Evolutionary conservation across 768 basidiomycete species (phyloP).

Genomic region (Sporobolomyces roseus): DNA sequence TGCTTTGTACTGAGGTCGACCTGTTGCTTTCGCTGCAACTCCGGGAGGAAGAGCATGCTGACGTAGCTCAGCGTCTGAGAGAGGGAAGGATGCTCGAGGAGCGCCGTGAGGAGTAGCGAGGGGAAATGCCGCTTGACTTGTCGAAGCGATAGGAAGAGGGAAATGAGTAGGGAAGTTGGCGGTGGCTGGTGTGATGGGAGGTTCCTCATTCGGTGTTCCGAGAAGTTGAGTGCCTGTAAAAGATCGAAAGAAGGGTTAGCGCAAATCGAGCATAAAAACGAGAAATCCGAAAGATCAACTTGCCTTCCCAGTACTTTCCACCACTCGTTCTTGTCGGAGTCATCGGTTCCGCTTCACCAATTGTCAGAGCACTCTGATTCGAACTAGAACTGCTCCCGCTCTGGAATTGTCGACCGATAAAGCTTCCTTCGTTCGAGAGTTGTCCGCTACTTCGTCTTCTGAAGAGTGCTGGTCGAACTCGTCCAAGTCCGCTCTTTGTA

Average conservation of each 20-base stretch:
- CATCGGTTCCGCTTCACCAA: slow-evolving; percentile 44
- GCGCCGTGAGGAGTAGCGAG: slow-evolving; percentile 30
- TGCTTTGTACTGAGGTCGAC: slow-evolving; percentile 35
- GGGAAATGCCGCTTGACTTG: slow-evolving; percentile 15
- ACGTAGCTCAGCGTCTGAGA: slow-evolving; percentile 24
- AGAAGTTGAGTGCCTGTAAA: slow-evolving; percentile 26
- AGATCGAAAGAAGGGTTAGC: no score
- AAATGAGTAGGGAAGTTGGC: slow-evolving; percentile 22
- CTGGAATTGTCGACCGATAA: slow-evolving; percentile 4
- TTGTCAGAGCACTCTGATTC: slow-evolving; percentile 10
- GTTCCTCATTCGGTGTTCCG: slow-evolving; percentile 32
- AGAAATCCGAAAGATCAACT: neutral
- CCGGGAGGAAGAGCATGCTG: neutral
- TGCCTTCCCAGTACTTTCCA: slow-evolving; percentile 30
- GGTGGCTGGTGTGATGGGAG: slow-evolving; percentile 29
- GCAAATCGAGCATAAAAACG: no score
- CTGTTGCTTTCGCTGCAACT: no score
- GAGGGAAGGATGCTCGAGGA: slow-evolving; percentile 34
- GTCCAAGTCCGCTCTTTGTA: neutral
- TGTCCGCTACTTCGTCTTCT: slow-evolving; percentile 35
- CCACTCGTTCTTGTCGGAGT: slow-evolving; percentile 43
- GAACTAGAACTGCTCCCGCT: slow-evolving; percentile 31
- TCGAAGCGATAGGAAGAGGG: neutral
- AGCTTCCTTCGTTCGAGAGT: slow-evolving; percentile 24
- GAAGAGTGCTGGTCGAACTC: slow-evolving; percentile 30